Conservation (phyloP, 306 rosid genomes). For the Pyrus pyrifolia region DNA sequence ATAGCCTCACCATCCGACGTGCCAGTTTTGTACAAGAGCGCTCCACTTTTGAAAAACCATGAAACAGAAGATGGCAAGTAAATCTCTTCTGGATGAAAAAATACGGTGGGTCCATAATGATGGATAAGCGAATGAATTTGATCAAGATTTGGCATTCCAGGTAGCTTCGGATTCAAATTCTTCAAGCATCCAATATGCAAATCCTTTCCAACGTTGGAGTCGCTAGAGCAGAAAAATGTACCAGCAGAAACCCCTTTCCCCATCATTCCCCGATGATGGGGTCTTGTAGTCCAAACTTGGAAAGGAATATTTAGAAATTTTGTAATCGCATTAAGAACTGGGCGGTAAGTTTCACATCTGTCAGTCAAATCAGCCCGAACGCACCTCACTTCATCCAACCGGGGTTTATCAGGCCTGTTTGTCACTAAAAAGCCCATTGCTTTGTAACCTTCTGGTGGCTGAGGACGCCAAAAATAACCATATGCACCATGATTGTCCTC, state of each 20-base stretch:
- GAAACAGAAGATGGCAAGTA: slow-evolving; percentile 88
- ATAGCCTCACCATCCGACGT: slow-evolving; percentile 43
- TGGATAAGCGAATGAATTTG: slow-evolving; percentile 74
- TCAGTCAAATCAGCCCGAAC: slow-evolving; percentile 71
- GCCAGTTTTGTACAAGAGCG: slow-evolving; percentile 45
- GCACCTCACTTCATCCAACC: slow-evolving; percentile 64
- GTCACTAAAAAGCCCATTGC: slow-evolving; percentile 73
- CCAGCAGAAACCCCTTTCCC: slow-evolving; percentile 70
- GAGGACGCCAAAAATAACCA: slow-evolving; percentile 82
- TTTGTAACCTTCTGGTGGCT: slow-evolving; percentile 70
- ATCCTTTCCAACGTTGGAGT: slow-evolving; percentile 41
- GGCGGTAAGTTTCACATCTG: slow-evolving; percentile 47
- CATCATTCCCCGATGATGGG: slow-evolving; percentile 51
- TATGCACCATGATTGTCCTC: slow-evolving; percentile 25
- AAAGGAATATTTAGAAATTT: slow-evolving; percentile 32
- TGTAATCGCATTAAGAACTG: slow-evolving; percentile 30
- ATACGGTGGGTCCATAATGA: slow-evolving; percentile 84
- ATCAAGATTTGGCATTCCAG: slow-evolving; percentile 61
- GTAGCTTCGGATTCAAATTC: slow-evolving; percentile 43
- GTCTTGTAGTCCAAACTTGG: slow-evolving; percentile 58
- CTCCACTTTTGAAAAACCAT: slow-evolving; percentile 82
- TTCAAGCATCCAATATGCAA: slow-evolving; percentile 65
- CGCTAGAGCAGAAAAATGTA: slow-evolving; percentile 53
- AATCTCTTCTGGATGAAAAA: slow-evolving; percentile 74
- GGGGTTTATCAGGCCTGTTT: slow-evolving; percentile 48